Percentiles rank a stretch among this genome's conserved stretches.
phyloP scores from a whole-genome alignment of 306 rosid genomes.

The Cotoneaster glaucophyllus region DNA sequence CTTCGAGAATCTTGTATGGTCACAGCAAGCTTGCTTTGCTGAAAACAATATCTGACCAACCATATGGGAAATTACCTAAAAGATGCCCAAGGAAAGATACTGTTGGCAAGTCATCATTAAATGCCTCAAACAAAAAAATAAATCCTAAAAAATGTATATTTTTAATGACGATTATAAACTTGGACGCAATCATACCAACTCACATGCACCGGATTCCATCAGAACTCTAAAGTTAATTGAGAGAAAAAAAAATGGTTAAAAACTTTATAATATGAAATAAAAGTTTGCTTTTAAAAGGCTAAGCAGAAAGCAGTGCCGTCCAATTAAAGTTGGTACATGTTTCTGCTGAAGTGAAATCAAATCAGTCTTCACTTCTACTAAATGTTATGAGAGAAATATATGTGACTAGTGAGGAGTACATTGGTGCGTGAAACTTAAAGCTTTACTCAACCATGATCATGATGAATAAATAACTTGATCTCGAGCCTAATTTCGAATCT shows the following conservation, averaged over 20 bases:
- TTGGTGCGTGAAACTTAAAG: neutral
- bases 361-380: neutral
- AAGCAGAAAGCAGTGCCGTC: constrained; percentile 19
- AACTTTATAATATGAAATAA: constrained; percentile 8
- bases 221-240: no score
- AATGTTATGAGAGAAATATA: neutral
- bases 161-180: constrained; percentile 3
- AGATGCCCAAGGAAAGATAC: constrained; percentile 41
- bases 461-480: constrained; percentile 6
- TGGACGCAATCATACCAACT: neutral
- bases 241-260: neutral
- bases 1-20: constrained; percentile 60
- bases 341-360: neutral
- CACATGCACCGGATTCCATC: no score
- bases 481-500: neutral
- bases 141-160: constrained; percentile 13
- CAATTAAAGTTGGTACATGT: constrained; percentile 28
- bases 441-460: constrained; percentile 23
- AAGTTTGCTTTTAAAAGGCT: constrained; percentile 28
- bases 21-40: constrained; percentile 39
- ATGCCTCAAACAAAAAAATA: constrained; percentile 28
- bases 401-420: neutral
- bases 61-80: constrained; percentile 41
- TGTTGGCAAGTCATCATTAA: constrained; percentile 39
- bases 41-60: constrained; percentile 45